Conservation (phyloP, 2,329 filamentous ascomycete species). For the Penicillium sp. region DNA sequence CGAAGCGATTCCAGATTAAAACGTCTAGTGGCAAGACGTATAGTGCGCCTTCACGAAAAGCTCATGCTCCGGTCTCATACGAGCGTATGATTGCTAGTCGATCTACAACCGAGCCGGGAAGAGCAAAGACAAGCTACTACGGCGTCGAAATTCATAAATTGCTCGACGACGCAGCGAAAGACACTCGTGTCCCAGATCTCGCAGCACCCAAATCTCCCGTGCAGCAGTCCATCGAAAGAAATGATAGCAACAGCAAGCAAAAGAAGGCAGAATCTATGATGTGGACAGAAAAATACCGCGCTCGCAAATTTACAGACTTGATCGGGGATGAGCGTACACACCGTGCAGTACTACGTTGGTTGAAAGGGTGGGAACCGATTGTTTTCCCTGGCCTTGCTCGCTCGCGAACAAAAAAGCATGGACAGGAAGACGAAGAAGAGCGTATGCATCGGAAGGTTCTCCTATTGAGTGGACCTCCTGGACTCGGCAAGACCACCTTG, state of each 20-base stretch:
- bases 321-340: slow-evolving; percentile 94
- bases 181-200: slow-evolving; percentile 35
- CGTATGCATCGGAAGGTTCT: slow-evolving; percentile 80
- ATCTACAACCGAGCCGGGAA: slow-evolving; percentile 47
- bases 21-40: slow-evolving; percentile 48
- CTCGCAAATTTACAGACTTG: slow-evolving; percentile 82
- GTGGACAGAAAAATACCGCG: slow-evolving; percentile 98
- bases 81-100: slow-evolving; percentile 51
- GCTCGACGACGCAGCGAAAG: slow-evolving; percentile 63
- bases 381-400: slow-evolving; percentile 76
- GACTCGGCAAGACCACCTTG: slow-evolving; percentile 89
- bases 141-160: slow-evolving; percentile 86
- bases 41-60: slow-evolving; percentile 38
- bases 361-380: slow-evolving; percentile 88
- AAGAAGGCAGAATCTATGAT: slow-evolving; percentile 44
- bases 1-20: slow-evolving; percentile 33
- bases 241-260: slow-evolving; percentile 16
- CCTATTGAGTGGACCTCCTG: slow-evolving; percentile 83
- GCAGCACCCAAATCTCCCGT: slow-evolving; percentile 18
- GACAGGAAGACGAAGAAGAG: slow-evolving; percentile 54
- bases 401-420: slow-evolving; percentile 50
- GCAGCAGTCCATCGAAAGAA: slow-evolving; percentile 32
- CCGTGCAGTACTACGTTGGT: slow-evolving; percentile 80
- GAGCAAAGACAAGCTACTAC: slow-evolving; percentile 66
- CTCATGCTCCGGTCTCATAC: slow-evolving; percentile 40